phyloP scores from a whole-genome alignment of 164 flowering plant species.

The Dillenia turbinata region DNA sequence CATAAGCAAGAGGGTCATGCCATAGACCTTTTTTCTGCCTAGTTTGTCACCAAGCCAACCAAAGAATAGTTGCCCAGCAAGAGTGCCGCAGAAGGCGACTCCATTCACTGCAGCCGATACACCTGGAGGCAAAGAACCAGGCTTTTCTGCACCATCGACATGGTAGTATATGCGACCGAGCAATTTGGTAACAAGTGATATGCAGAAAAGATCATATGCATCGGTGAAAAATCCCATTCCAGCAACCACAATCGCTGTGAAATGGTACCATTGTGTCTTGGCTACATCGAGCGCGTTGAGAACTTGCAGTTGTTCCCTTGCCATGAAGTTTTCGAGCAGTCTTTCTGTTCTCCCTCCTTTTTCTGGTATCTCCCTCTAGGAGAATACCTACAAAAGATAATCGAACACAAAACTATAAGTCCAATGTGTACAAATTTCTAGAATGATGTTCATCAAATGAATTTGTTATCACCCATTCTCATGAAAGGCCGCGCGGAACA shows the following conservation, averaged over 20 bases:
- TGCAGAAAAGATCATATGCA: slow-evolving; percentile 85
- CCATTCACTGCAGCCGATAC: slow-evolving; percentile 80
- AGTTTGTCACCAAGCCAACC: slow-evolving; percentile 90
- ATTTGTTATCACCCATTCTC: no score
- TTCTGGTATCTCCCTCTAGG: no score
- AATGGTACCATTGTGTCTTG: slow-evolving; percentile 88
- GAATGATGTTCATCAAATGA: no score
- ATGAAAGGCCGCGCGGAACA: no score
- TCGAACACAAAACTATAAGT: no score
- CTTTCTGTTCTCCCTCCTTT: neutral
- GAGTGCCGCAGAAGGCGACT: slow-evolving; percentile 73
- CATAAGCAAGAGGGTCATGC: no score
- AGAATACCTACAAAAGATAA: no score
- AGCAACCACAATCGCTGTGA: slow-evolving; percentile 78
- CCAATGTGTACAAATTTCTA: no score
- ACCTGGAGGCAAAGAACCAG: slow-evolving; percentile 72
- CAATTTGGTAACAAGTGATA: slow-evolving; percentile 76
- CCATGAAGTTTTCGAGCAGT: slow-evolving; percentile 24
- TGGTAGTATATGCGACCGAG: slow-evolving; percentile 81
- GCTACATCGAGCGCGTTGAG: slow-evolving; percentile 68
- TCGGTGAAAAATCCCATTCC: slow-evolving; percentile 97
- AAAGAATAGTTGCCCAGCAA: slow-evolving; percentile 77
- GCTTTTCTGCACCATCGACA: slow-evolving; percentile 41
- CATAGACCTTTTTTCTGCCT: slow-evolving; percentile 44
- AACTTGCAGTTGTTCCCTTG: slow-evolving; percentile 44